Evolutionary conservation across 805 yeast species (phyloP).

Genomic region (Zygoascus ofunaensis): DNA sequence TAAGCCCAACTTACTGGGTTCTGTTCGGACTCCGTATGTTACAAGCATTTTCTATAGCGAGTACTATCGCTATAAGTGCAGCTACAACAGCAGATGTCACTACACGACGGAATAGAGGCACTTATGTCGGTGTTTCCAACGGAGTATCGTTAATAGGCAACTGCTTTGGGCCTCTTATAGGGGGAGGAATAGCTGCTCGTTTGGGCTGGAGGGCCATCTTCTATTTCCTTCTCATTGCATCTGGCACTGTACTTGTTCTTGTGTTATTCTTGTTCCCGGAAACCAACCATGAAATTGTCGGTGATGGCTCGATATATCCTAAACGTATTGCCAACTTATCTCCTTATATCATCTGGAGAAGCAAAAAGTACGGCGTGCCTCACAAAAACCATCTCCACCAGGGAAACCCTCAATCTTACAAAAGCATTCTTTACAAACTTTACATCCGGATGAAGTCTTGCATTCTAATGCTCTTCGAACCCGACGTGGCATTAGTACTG

Average conservation of each 20-base stretch:
- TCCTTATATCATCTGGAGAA: conserved; percentile 17
- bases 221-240: conserved; percentile 62
- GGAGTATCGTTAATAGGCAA: conserved; percentile 65
- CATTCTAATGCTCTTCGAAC: conserved; percentile 6
- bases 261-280: conserved; percentile 52
- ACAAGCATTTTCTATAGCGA: conserved; percentile 73
- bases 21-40: conserved; percentile 59
- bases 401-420: conserved; percentile 9
- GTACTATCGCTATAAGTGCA: conserved; percentile 58
- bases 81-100: conserved; percentile 73
- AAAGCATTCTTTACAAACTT: background rate
- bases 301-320: conserved; percentile 63
- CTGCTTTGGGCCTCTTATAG: conserved; percentile 71
- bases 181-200: conserved; percentile 40
- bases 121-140: conserved; percentile 52
- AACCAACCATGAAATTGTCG: conserved; percentile 62
- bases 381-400: conserved; percentile 12
- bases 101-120: conserved; percentile 57
- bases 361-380: conserved; percentile 19
- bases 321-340: conserved; percentile 17
- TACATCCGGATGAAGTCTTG: background rate
- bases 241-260: conserved; percentile 35
- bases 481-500: conserved; percentile 38
- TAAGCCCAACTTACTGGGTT: conserved; percentile 46
- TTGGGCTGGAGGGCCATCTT: conserved; percentile 56